These are phyloP conservation scores for Taphrina wiesneri DNA, from an alignment of 1,139 yeast species.

Conservation along the genomic window DNA sequence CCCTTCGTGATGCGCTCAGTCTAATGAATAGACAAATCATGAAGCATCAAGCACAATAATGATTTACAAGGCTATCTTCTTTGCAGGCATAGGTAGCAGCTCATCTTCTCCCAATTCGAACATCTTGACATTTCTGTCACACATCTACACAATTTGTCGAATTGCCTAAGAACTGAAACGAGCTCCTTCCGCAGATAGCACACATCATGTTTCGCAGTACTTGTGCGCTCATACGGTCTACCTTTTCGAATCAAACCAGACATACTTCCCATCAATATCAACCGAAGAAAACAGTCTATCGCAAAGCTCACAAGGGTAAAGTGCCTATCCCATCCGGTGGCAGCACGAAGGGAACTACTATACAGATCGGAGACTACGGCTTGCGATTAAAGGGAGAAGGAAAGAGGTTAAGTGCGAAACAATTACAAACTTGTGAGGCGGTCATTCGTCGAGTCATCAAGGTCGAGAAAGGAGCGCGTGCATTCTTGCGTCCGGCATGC, in stretches of 20 bases:
- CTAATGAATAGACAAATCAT: too few species aligned
- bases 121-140: too few species aligned
- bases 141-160: too few species aligned
- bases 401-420: slow-evolving; percentile 80
- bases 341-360: slow-evolving; percentile 78
- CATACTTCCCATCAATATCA: slow-evolving; percentile 37
- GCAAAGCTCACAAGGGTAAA: slow-evolving; percentile 91
- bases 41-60: too few species aligned
- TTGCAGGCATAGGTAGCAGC: too few species aligned
- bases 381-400: slow-evolving; percentile 86
- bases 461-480: slow-evolving; percentile 54
- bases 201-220: slow-evolving; percentile 11
- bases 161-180: too few species aligned
- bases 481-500: slow-evolving; percentile 79
- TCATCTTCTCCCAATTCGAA: too few species aligned
- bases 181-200: not conserved
- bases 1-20: too few species aligned
- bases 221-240: slow-evolving; percentile 20
- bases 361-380: slow-evolving; percentile 82
- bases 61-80: too few species aligned
- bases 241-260: slow-evolving; percentile 22
- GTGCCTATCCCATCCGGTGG: slow-evolving; percentile 96
- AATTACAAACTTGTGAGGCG: slow-evolving; percentile 86
- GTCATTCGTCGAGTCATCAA: slow-evolving; percentile 75
- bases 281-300: slow-evolving; percentile 70